phyloP scores from a whole-genome alignment of 2,329 filamentous ascomycete species.

The Malbranchea zuffiana region DNA sequence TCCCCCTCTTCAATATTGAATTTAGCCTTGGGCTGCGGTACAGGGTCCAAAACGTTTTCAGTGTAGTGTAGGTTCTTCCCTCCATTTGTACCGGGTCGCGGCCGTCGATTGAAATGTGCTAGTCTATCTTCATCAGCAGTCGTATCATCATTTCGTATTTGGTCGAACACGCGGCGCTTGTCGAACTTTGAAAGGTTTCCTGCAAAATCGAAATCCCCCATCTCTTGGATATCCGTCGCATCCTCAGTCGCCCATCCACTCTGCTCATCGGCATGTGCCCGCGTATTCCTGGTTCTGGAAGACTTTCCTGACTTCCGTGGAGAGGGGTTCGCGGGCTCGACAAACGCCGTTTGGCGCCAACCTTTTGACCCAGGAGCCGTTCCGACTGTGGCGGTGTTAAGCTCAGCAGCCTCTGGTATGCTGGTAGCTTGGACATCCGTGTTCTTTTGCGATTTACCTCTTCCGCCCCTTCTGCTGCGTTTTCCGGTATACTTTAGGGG shows the following conservation, averaged over 20 bases:
- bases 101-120: slow-evolving; percentile 70
- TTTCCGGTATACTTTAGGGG: slow-evolving; percentile 22
- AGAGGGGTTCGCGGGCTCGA: slow-evolving; percentile 42
- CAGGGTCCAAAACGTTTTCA: slow-evolving; percentile 72
- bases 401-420: slow-evolving; percentile 24
- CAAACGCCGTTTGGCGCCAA: slow-evolving; percentile 57
- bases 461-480: slow-evolving; percentile 37
- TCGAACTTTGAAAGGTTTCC: slow-evolving; percentile 87
- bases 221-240: slow-evolving; percentile 83
- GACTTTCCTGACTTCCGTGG: slow-evolving; percentile 29
- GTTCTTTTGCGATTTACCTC: slow-evolving; percentile 38
- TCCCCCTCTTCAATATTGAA: slow-evolving; percentile 71
- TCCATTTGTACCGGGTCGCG: slow-evolving; percentile 56
- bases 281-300: slow-evolving; percentile 37
- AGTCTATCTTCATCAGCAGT: slow-evolving; percentile 84
- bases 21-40: slow-evolving; percentile 31
- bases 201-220: slow-evolving; percentile 91
- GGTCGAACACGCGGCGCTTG: slow-evolving; percentile 80
- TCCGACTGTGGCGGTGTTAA: slow-evolving; percentile 18
- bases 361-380: slow-evolving; percentile 45
- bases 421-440: slow-evolving; percentile 32
- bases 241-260: slow-evolving; percentile 96
- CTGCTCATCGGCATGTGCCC: slow-evolving; percentile 43
- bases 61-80: slow-evolving; percentile 87
- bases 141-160: slow-evolving; percentile 79